Evolutionary conservation across 2,329 filamentous ascomycete genomes (phyloP).

Genomic region (Trichoderma sp.): DNA sequence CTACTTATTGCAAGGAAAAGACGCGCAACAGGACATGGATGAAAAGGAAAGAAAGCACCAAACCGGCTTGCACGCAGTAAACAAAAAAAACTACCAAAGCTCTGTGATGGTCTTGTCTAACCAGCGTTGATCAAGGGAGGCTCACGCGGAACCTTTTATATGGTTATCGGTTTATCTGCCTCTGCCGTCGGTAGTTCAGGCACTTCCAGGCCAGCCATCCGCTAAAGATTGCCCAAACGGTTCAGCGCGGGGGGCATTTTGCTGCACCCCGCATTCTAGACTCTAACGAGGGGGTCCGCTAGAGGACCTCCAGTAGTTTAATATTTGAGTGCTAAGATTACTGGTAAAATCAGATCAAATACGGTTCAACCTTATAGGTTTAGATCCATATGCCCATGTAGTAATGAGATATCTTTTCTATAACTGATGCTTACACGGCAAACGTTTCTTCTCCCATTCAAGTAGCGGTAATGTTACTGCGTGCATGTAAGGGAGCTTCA

Average conservation of each 20-base stretch:
- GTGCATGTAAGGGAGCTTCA: not conserved
- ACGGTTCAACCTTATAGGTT: not conserved
- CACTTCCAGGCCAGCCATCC: not conserved
- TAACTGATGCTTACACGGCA: not conserved
- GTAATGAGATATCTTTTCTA: not conserved
- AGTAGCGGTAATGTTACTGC: not conserved
- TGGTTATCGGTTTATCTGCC: not conserved
- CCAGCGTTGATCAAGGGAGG: not conserved
- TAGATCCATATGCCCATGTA: not conserved
- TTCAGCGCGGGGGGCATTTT: not conserved
- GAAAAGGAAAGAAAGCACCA: not conserved
- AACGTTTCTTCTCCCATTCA: not conserved
- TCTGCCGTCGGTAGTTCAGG: not conserved
- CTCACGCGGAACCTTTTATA: not conserved
- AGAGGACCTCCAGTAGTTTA: not conserved
- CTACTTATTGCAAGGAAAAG: not conserved
- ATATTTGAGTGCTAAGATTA: not conserved
- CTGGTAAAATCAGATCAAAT: not conserved
- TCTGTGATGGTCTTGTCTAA: not conserved
- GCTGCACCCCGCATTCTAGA: slow-evolving; percentile 8
- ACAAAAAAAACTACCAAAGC: not conserved
- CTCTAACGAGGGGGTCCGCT: not conserved
- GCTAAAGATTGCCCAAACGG: not conserved
- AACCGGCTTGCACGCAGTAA: not conserved
- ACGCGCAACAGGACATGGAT: not conserved